phyloP scores from a whole-genome alignment of 768 basidiomycete genomes.

The Lentinula aciculospora region DNA sequence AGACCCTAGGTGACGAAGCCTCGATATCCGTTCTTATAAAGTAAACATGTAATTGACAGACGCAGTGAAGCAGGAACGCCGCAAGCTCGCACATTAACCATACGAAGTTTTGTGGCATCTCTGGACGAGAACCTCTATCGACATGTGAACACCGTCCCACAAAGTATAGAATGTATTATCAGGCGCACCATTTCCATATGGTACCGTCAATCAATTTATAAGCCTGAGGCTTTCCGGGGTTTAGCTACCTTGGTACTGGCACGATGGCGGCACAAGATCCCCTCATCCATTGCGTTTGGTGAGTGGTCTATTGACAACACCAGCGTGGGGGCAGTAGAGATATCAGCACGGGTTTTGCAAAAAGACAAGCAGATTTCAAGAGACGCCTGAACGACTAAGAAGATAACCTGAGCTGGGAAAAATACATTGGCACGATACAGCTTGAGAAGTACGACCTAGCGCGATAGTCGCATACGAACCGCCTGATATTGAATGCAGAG shows the following conservation, averaged over 20 bases:
- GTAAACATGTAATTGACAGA: neutral
- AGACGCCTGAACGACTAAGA: too few species aligned
- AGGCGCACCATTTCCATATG: neutral
- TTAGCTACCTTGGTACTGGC: neutral
- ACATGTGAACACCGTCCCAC: neutral
- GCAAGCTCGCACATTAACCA: neutral
- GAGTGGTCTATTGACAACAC: too few species aligned
- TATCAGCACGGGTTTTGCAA: neutral
- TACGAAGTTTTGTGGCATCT: neutral
- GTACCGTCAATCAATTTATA: neutral
- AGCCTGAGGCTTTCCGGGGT: neutral
- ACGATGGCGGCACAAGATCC: neutral
- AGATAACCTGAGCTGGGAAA: too few species aligned
- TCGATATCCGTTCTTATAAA: neutral
- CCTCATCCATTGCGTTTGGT: neutral
- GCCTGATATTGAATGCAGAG: too few species aligned
- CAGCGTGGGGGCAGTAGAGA: neutral
- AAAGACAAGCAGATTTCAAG: too few species aligned
- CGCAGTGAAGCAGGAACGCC: neutral
- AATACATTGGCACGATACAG: too few species aligned
- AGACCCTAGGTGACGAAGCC: neutral
- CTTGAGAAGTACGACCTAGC: too few species aligned
- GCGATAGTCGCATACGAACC: too few species aligned
- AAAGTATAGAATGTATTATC: neutral
- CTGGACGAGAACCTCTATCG: neutral